phyloP scores from a whole-genome alignment of 2,329 filamentous ascomycete species.

The Amauroascus niger region DNA sequence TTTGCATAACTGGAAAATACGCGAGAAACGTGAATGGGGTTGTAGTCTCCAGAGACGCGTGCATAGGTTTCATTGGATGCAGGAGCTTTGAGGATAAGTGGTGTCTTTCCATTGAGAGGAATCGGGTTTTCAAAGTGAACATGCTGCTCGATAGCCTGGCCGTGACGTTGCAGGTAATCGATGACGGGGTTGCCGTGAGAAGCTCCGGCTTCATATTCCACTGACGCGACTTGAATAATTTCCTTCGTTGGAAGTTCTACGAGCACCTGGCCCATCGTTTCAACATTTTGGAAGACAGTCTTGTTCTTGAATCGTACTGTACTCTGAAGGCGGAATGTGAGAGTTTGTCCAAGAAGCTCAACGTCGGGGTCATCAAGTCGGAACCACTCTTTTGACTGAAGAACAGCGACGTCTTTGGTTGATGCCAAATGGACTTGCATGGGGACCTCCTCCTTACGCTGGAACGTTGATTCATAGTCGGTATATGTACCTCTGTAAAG shows the following conservation, averaged over 20 bases:
- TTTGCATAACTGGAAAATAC: slow-evolving; percentile 95
- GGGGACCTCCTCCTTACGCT: slow-evolving; percentile 89
- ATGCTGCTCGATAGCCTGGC: slow-evolving; percentile 86
- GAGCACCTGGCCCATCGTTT: slow-evolving; percentile 85
- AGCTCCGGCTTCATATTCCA: slow-evolving; percentile 83
- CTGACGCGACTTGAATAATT: slow-evolving; percentile 90
- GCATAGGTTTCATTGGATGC: slow-evolving; percentile 97
- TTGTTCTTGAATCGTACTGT: slow-evolving; percentile 91
- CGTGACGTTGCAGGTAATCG: slow-evolving; percentile 88
- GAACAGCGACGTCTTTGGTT: slow-evolving; percentile 82
- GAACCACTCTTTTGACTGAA: slow-evolving; percentile 98
- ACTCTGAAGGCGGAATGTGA: slow-evolving; percentile 92
- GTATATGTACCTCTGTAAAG: slow-evolving; percentile 86
- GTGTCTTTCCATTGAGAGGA: slow-evolving; percentile 83
- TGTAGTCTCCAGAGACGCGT: slow-evolving; percentile 94
- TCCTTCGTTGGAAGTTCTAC: slow-evolving; percentile 95
- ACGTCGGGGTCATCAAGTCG: slow-evolving; percentile 72
- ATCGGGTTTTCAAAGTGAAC: slow-evolving; percentile 97
- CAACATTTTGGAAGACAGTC: slow-evolving; percentile 78
- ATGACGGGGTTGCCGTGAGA: slow-evolving; percentile 95
- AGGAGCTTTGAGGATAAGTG: slow-evolving; percentile 78
- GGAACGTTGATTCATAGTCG: slow-evolving; percentile 97
- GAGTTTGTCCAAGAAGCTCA: slow-evolving; percentile 81
- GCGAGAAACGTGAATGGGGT: slow-evolving; percentile 95
- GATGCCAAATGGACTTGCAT: slow-evolving; percentile 85